Percentiles rank a stretch among this genome's conserved stretches.
phyloP scores from a whole-genome alignment of 805 yeast species.

The Starmerella sirachaensis region DNA sequence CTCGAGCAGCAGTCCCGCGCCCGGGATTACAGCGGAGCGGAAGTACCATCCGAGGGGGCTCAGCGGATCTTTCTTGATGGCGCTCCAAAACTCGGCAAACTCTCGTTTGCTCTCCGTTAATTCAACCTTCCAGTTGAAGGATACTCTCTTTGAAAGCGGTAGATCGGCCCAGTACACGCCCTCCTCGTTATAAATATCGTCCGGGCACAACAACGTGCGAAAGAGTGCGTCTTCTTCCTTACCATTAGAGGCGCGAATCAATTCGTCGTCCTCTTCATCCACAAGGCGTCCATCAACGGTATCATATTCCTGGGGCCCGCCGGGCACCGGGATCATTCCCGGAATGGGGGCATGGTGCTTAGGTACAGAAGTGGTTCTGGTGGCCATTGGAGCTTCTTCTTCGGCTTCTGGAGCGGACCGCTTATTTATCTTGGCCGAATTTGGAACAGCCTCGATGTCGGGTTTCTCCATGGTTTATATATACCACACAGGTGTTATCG shows the following conservation, averaged over 20 bases:
- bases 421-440: too few relatives aligned
- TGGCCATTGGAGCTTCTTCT: too few relatives aligned
- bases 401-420: too few relatives aligned
- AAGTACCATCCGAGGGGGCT: constrained; percentile 29
- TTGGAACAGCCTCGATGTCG: too few relatives aligned
- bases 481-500: too few relatives aligned
- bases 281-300: constrained; percentile 28
- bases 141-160: constrained; percentile 23
- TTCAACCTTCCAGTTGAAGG: constrained; percentile 25
- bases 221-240: constrained; percentile 29
- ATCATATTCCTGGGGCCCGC: constrained; percentile 32
- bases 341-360: constrained; percentile 28
- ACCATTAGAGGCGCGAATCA: constrained; percentile 21
- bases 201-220: constrained; percentile 27
- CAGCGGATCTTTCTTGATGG: constrained; percentile 28
- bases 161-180: constrained; percentile 33
- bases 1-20: constrained; percentile 31
- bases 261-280: constrained; percentile 21
- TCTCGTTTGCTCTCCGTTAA: constrained; percentile 25
- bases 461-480: too few relatives aligned
- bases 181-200: constrained; percentile 26
- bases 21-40: constrained; percentile 30
- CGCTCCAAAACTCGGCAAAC: constrained; percentile 19
- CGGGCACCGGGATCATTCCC: constrained; percentile 30
- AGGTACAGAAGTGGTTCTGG: too few relatives aligned